Evolutionary conservation across 129 eudicot genomes (phyloP), one percentile per base, ranked within the genome.

Genomic region (Logfia minima): DNA sequence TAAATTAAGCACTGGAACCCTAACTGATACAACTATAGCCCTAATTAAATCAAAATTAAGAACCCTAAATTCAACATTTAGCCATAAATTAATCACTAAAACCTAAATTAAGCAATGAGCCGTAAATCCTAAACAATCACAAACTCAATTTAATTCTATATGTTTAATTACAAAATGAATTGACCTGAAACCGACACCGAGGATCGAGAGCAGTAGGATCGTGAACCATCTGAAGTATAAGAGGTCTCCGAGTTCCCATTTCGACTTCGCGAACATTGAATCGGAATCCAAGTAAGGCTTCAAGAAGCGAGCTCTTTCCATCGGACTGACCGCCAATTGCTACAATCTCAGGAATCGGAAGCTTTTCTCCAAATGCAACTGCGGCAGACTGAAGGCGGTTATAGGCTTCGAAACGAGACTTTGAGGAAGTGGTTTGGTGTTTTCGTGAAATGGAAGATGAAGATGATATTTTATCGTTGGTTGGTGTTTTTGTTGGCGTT

Each of bases 291-390:
- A 94, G 85, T 9, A 94, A 90, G 11, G 97, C 99, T 85, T 94
- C 99, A 7, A 94, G 99, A 11, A 94, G 96, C 5, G 99, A 91
- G 81, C 99, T 94, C 85, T 94, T 94, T 2, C 99, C 99, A 81
- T 94, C 99, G 1, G 99, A 94, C 85, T 94, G 99, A 0, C 99
- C 99, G n/a, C 99, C 99, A 0, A 95, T 14, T 0, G 97, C 99
- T 6, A 95, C 99, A 0, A 95, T 95, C 83, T 95, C 99, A 2
- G 99, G 99, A 18, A 94, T 94, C 5, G 98, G 96, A 34, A 94
- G 93, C 59, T 94, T 91, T 86, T 94, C 98, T 5, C 98, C 98
- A 43, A 94, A 94, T 1, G 97, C 98, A 0, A 94, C 97, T 6
- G 98, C 98, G 41, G 98, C 98, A 0, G 96, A 91, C 81, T 94